A percentile compares a stretch with the other conserved stretches of the same genome.
Conservation (phyloP, 805 yeast species). For the Saturnispora saitoi region DNA sequence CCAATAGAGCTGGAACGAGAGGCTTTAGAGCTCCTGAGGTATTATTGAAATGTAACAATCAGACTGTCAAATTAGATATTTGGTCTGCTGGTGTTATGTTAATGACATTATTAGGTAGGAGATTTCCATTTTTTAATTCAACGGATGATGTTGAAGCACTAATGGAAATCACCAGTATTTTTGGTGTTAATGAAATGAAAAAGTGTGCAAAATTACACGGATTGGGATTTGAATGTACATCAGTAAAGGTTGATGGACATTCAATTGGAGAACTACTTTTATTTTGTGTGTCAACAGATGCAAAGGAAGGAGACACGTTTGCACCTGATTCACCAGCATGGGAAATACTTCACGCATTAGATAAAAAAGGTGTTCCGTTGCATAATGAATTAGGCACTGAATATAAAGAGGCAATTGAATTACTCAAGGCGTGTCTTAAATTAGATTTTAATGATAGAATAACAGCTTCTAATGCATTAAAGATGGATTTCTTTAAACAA, state of each 20-base stretch:
- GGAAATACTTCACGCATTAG: slow-evolving; percentile 49
- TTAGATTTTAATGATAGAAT: slow-evolving; percentile 50
- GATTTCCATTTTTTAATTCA: slow-evolving; percentile 92
- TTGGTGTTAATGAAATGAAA: slow-evolving; percentile 66
- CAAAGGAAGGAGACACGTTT: slow-evolving; percentile 45
- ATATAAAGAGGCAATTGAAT: slow-evolving; percentile 40
- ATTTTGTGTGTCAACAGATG: slow-evolving; percentile 37
- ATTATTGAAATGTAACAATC: slow-evolving; percentile 75
- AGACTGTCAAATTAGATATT: slow-evolving; percentile 71
- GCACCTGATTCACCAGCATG: slow-evolving; percentile 66
- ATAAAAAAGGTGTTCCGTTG: slow-evolving; percentile 32
- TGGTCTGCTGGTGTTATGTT: slow-evolving; percentile 93
- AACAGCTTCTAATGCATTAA: slow-evolving; percentile 48
- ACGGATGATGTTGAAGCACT: slow-evolving; percentile 90
- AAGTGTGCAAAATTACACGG: slow-evolving; percentile 83
- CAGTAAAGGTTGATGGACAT: slow-evolving; percentile 41
- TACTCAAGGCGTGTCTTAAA: slow-evolving; percentile 48
- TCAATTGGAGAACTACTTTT: slow-evolving; percentile 35
- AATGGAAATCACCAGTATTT: slow-evolving; percentile 71
- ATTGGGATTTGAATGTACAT: slow-evolving; percentile 64
- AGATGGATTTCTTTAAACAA: slow-evolving; percentile 47
- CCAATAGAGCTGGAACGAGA: slow-evolving; percentile 94
- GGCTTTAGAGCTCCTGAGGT: slow-evolving; percentile 96
- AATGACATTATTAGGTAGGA: slow-evolving; percentile 62
- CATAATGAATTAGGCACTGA: slow-evolving; percentile 30